These are phyloP conservation scores for Pugionium cornutum DNA, from an alignment of 345 rosid species.

Conservation along the genomic window DNA sequence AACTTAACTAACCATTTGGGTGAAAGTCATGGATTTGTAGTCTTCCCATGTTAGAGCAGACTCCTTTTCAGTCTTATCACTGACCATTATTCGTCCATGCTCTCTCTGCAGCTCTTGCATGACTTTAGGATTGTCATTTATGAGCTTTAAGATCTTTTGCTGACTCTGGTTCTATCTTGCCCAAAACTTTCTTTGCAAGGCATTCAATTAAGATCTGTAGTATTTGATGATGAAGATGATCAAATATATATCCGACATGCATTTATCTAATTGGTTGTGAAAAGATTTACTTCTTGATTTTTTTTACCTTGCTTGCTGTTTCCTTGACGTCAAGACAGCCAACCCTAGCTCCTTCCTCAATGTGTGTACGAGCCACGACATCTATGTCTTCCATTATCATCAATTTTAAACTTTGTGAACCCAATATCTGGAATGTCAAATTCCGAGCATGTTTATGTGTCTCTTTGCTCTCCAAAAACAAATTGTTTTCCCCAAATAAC, in stretches of 20 bases:
- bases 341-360: neutral
- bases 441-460: constrained; percentile 5
- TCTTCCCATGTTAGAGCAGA: constrained; percentile 27
- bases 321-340: constrained; percentile 17
- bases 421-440: neutral
- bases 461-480: constrained; percentile 7
- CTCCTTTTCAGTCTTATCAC: neutral
- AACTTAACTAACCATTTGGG: constrained; percentile 26
- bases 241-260: too few species aligned
- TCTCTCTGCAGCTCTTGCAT: constrained; percentile 20
- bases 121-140: constrained; percentile 21
- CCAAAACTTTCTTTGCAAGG: constrained; percentile 23
- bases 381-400: constrained; percentile 1
- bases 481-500: constrained; percentile 26
- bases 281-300: too few species aligned
- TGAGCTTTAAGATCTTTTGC: constrained; percentile 27
- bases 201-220: constrained; percentile 25
- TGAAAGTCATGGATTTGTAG: constrained; percentile 36
- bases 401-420: constrained; percentile 8
- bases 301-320: constrained; percentile 23
- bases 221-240: neutral
- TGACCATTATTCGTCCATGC: constrained; percentile 9
- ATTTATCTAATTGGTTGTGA: too few species aligned
- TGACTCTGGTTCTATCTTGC: constrained; percentile 22
- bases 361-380: constrained; percentile 6